A percentile compares a stretch with the other conserved stretches of the same genome.
Conservation (phyloP, 176 grass and related monocot genomes). For the Juncus inflexus region DNA sequence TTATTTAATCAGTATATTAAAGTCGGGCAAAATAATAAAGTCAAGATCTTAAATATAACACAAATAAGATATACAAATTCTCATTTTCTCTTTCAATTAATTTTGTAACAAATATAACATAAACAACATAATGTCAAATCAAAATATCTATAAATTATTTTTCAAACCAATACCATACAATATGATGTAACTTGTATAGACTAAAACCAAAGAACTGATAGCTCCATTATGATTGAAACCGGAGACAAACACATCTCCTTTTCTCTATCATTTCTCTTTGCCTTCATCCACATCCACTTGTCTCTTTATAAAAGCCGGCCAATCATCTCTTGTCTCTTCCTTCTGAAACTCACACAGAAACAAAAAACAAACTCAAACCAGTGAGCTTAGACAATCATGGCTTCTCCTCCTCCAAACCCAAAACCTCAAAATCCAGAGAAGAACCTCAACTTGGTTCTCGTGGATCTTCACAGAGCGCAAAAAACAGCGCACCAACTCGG, state of each 20-base stretch:
- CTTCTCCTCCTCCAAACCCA: neutral
- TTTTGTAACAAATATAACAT: too few relatives aligned
- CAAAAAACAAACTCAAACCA: neutral
- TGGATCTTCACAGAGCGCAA: slow-evolving; percentile 43
- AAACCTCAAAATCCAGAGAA: neutral
- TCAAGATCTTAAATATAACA: too few relatives aligned
- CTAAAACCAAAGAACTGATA: neutral
- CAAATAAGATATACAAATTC: too few relatives aligned
- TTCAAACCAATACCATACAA: too few relatives aligned
- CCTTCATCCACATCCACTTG: neutral
- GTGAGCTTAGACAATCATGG: neutral
- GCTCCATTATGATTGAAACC: neutral
- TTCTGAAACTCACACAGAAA: neutral
- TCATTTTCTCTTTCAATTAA: too few relatives aligned
- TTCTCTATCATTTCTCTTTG: slow-evolving; percentile 4
- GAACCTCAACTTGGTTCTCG: neutral
- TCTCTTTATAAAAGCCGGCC: neutral
- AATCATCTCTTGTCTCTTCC: neutral
- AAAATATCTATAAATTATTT: too few relatives aligned
- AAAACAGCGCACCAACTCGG: slow-evolving; percentile 36
- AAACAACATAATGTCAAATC: too few relatives aligned
- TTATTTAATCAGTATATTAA: too few relatives aligned
- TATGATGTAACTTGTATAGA: too few relatives aligned
- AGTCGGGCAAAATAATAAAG: too few relatives aligned
- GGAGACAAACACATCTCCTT: neutral